phyloP scores from a whole-genome alignment of 176 grass and related monocot genomes.

The Calamus simplicifolius region DNA sequence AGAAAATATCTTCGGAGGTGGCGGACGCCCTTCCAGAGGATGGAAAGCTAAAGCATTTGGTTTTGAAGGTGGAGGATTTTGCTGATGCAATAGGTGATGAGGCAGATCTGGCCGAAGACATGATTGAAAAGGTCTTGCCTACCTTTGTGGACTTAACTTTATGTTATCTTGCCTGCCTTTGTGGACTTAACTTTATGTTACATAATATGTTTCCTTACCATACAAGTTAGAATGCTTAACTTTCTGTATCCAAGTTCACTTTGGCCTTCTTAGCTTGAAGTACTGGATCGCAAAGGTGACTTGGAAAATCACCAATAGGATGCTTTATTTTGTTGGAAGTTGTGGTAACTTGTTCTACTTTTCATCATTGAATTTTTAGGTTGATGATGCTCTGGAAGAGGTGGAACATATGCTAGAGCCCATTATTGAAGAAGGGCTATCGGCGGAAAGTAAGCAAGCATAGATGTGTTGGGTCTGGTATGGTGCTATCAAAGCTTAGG shows the following conservation, averaged over 20 bases:
- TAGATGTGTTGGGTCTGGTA: too few relatives aligned
- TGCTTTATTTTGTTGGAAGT: too few relatives aligned
- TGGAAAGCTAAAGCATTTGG: background rate
- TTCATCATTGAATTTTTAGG: background rate
- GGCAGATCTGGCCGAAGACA: background rate
- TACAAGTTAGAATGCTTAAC: too few relatives aligned
- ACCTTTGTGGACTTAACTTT: too few relatives aligned
- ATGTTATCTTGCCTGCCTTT: too few relatives aligned
- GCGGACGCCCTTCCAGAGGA: background rate
- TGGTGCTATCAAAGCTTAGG: too few relatives aligned
- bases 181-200: too few relatives aligned
- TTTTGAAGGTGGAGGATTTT: background rate
- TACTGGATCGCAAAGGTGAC: too few relatives aligned
- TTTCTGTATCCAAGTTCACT: too few relatives aligned
- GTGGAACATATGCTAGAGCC: conserved; percentile 19
- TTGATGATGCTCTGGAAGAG: conserved; percentile 20
- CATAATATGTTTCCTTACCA: too few relatives aligned
- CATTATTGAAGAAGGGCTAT: conserved; percentile 20
- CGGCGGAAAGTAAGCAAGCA: background rate
- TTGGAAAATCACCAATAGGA: too few relatives aligned
- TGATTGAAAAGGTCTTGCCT: conserved; percentile 1
- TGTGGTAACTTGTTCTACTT: background rate
- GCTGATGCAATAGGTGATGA: background rate
- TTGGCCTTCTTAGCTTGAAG: too few relatives aligned
- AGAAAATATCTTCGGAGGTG: background rate